phyloP scores from a whole-genome alignment of 345 rosid genomes.

The Xanthoceras sorbifolium region DNA sequence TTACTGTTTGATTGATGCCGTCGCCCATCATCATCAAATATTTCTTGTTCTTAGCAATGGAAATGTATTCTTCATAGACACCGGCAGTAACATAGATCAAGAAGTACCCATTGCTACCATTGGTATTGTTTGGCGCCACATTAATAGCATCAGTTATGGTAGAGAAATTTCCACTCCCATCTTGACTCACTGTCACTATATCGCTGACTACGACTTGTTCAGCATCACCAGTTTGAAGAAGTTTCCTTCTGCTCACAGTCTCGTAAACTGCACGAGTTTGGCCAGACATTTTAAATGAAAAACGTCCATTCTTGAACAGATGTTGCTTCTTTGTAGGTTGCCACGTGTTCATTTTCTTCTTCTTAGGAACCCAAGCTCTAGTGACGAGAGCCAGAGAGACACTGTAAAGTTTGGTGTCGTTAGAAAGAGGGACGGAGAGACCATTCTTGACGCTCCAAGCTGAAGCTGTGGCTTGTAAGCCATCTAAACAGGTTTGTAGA shows the following conservation, averaged over 20 bases:
- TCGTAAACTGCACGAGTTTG: conserved; percentile 52
- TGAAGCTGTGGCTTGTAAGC: conserved; percentile 50
- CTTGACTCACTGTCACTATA: conserved; percentile 63
- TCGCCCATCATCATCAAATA: conserved; percentile 89
- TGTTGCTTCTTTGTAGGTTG: conserved; percentile 34
- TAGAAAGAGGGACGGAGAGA: conserved; percentile 49
- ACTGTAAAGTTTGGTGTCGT: conserved; percentile 75
- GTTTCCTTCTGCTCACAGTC: conserved; percentile 56
- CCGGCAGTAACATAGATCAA: conserved; percentile 72
- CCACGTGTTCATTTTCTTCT: conserved; percentile 32
- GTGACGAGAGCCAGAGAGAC: conserved; percentile 74
- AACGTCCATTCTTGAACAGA: conserved; percentile 48
- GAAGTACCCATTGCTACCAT: conserved; percentile 61
- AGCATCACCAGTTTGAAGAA: conserved; percentile 36
- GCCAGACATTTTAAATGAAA: conserved; percentile 61
- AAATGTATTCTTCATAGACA: conserved; percentile 72
- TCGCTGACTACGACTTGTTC: conserved; percentile 45
- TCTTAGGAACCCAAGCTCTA: conserved; percentile 74
- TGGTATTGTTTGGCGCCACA: conserved; percentile 73
- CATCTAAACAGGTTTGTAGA: conserved; percentile 74
- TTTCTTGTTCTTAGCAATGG: conserved; percentile 65
- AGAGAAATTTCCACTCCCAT: conserved; percentile 78
- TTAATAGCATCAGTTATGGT: conserved; percentile 68
- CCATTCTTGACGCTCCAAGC: conserved; percentile 57
- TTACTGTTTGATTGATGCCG: conserved; percentile 77